A percentile compares a stretch with the other conserved stretches of the same genome.
Evolutionary conservation across 257 asterid species (phyloP).

Genomic region (Fraxinus pennsylvanica): DNA sequence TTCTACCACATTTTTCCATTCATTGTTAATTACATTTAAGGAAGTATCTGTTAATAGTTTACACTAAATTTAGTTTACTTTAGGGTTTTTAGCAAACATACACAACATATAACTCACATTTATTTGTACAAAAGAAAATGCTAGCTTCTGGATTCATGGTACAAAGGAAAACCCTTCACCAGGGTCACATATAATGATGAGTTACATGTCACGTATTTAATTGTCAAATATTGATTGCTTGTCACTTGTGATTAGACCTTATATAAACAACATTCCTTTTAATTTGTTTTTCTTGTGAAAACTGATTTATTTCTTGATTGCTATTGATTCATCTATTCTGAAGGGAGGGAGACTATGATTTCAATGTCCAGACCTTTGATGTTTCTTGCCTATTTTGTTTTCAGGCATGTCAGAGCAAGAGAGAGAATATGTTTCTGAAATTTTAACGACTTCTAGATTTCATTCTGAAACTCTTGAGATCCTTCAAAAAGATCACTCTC

Average conservation of each 20-base stretch:
- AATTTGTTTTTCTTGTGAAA: neutral
- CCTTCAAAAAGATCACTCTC: conserved; percentile 56
- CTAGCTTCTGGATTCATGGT: neutral
- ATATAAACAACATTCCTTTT: neutral
- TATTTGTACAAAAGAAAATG: neutral
- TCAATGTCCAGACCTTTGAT: neutral
- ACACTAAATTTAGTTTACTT: no score
- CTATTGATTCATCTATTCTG: neutral
- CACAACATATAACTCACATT: neutral
- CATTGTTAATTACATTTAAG: neutral
- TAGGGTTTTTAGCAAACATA: neutral
- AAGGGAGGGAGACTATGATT: conserved; percentile 1
- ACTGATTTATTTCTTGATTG: neutral
- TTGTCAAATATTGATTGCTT: neutral
- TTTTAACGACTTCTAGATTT: conserved; percentile 44
- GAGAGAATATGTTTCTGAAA: conserved; percentile 47
- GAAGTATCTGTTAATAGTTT: neutral
- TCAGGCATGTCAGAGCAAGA: conserved; percentile 68
- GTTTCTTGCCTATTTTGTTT: conserved; percentile 1
- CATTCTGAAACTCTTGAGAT: conserved; percentile 55
- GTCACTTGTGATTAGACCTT: neutral
- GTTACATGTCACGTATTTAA: no score
- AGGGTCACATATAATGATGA: no score
- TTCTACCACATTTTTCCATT: neutral
- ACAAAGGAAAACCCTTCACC: neutral